Conservation (phyloP, 768 basidiomycete genomes). For the Agaricus subrufescens region DNA sequence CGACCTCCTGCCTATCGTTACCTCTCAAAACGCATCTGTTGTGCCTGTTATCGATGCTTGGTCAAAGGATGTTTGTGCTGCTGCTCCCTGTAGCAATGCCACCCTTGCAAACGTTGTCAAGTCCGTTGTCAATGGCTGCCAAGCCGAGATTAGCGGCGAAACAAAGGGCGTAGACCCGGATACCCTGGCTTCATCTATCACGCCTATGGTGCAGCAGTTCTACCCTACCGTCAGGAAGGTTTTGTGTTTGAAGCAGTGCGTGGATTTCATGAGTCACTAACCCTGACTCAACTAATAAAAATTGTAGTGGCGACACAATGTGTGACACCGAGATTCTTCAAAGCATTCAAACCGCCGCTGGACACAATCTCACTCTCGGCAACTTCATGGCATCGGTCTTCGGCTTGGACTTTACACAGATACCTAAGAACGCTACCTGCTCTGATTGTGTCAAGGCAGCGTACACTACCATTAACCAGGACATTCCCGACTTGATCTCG, state of each 20-base stretch:
- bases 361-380: conserved; percentile 28
- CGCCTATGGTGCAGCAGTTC: conserved; percentile 37
- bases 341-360: conserved; percentile 38
- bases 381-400: conserved; percentile 21
- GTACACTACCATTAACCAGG: conserved; percentile 36
- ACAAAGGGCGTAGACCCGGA: not conserved
- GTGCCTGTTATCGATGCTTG: conserved; percentile 50
- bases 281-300: not conserved
- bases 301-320: conserved; percentile 30
- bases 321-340: conserved; percentile 58
- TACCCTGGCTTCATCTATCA: conserved; percentile 16
- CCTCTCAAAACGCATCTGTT: conserved; percentile 31
- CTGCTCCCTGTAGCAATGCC: conserved; percentile 49
- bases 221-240: conserved; percentile 58
- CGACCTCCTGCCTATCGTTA: conserved; percentile 36
- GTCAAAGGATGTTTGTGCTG: conserved; percentile 50
- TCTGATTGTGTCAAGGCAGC: conserved; percentile 49
- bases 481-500: conserved; percentile 30
- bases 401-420: conserved; percentile 17
- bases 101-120: conserved; percentile 50
- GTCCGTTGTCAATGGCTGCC: conserved; percentile 45
- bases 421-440: conserved; percentile 39
- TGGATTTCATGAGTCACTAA: conserved; percentile 10
- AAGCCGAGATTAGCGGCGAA: conserved; percentile 25
- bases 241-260: conserved; percentile 64